These are phyloP conservation scores for Arabis alpina DNA, from an alignment of 345 rosid species.

Conservation along the genomic window DNA sequence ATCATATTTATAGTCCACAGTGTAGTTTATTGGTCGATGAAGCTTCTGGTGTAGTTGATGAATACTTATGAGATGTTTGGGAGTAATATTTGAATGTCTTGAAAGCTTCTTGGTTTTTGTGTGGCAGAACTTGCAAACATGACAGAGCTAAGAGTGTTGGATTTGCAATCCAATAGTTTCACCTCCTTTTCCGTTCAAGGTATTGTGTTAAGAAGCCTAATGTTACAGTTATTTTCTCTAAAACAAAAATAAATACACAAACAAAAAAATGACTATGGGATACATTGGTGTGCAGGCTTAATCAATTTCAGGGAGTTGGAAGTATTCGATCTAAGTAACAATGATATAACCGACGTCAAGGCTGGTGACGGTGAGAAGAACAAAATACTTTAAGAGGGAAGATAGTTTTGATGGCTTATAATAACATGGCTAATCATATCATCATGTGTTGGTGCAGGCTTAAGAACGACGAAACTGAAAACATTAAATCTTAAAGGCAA, in stretches of 20 bases:
- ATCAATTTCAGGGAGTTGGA: constrained; percentile 7
- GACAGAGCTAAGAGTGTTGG: constrained; percentile 19
- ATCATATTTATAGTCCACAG: too few species aligned
- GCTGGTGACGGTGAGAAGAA: neutral
- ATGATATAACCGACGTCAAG: constrained; percentile 15
- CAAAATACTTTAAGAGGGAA: too few species aligned
- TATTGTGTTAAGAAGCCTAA: neutral
- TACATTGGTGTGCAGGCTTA: too few species aligned
- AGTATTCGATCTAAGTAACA: constrained; percentile 19
- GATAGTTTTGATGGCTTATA: neutral
- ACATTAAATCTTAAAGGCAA: constrained; percentile 28
- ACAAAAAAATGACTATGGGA: neutral
- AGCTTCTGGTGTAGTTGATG: too few species aligned
- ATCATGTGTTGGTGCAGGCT: constrained; percentile 18
- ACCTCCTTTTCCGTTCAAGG: constrained; percentile 33
- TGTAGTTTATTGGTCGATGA: too few species aligned
- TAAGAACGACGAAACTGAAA: constrained; percentile 22
- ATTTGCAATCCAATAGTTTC: constrained; percentile 21
- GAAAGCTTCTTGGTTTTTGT: constrained; percentile 13
- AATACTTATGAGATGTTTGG: too few species aligned
- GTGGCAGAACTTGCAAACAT: constrained; percentile 24
- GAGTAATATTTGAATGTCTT: neutral
- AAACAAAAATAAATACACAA: neutral
- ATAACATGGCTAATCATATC: constrained; percentile 11
- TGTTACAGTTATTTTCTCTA: too few species aligned